These are phyloP conservation scores for Tricholomella constricta DNA, from an alignment of 768 basidiomycete genomes.

Conservation along the genomic window DNA sequence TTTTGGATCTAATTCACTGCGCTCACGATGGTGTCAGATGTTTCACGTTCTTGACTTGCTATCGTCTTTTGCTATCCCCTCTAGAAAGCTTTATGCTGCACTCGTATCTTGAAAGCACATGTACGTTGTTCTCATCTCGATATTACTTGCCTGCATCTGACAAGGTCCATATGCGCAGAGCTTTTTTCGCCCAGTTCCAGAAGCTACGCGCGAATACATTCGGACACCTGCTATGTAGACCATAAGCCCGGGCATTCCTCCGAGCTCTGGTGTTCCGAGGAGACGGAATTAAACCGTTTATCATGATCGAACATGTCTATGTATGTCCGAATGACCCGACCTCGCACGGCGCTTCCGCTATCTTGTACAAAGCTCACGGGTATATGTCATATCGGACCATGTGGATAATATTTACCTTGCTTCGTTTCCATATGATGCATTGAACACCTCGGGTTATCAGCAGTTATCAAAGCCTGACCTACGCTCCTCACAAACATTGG, in stretches of 20 bases:
- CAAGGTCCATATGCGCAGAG: background rate
- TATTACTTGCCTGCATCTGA: background rate
- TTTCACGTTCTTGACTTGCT: background rate
- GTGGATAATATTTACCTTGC: conserved; percentile 3
- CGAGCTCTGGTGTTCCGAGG: too few relatives aligned
- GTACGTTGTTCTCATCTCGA: background rate
- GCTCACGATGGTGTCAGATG: background rate
- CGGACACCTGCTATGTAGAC: too few relatives aligned
- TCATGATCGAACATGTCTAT: background rate
- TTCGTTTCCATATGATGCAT: conserved; percentile 9
- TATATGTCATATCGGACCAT: conserved; percentile 9
- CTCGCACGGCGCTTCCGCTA: background rate
- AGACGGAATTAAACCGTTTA: too few relatives aligned
- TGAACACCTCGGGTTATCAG: background rate
- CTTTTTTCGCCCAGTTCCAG: background rate
- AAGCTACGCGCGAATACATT: too few relatives aligned
- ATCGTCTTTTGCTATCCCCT: background rate
- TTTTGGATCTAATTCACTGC: background rate
- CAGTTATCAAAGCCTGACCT: background rate
- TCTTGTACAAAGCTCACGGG: background rate
- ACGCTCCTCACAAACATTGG: background rate
- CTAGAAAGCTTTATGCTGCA: too few relatives aligned
- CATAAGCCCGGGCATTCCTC: too few relatives aligned
- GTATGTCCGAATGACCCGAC: too few relatives aligned
- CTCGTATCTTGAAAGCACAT: background rate